Percentiles rank a stretch among this genome's conserved stretches.
Conservation (phyloP, 192 early-diverging fungal genomes). For the Coemansia sp. region DNA sequence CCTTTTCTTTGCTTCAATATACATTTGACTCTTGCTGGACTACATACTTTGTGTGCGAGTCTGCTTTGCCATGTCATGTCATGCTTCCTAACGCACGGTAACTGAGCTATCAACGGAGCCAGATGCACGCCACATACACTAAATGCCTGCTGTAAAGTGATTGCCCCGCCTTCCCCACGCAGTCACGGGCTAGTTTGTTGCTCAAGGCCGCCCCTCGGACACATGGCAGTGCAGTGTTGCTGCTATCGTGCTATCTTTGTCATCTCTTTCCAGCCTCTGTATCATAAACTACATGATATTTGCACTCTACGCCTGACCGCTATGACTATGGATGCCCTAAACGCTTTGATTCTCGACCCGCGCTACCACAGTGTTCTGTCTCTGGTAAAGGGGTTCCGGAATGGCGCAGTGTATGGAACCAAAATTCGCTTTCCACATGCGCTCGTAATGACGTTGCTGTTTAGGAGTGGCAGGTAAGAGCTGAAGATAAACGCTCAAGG, state of each 20-base stretch:
- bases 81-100: background rate
- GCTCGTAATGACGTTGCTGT: conserved; percentile 93
- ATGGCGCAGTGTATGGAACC: conserved; percentile 94
- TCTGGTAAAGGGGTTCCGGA: conserved; percentile 89
- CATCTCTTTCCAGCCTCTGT: background rate
- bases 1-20: background rate
- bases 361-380: conserved; percentile 76
- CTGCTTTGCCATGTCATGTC: background rate
- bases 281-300: background rate
- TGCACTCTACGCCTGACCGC: background rate
- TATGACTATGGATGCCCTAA: conserved; percentile 22
- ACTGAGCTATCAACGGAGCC: background rate
- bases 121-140: background rate
- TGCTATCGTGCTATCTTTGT: background rate
- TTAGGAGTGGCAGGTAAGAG: conserved; percentile 77
- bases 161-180: conserved; percentile 3
- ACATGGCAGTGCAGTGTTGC: background rate
- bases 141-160: background rate
- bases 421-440: conserved; percentile 97
- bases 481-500: background rate
- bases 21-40: conserved; percentile 4
- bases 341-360: conserved; percentile 62
- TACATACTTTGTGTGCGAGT: background rate
- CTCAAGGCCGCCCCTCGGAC: background rate
- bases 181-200: conserved; percentile 4